These are phyloP conservation scores for Globisporangium solare DNA, from an alignment of 352 stramenopile species.

Conservation along the genomic window DNA sequence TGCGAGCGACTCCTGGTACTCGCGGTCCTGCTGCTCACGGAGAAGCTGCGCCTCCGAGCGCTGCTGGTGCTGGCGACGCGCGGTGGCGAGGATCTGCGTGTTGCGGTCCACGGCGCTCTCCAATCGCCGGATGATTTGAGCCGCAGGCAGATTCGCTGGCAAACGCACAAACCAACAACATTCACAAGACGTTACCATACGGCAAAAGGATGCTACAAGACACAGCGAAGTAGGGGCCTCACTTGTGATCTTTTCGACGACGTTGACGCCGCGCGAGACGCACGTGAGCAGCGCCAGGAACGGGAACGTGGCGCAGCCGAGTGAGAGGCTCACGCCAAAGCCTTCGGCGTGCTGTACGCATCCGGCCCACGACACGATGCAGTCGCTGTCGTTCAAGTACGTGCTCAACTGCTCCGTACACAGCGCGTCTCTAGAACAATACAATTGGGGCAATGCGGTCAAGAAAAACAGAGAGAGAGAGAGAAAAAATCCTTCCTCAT, in stretches of 20 bases:
- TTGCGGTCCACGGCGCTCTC: conserved; percentile 61
- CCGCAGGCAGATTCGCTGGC: conserved; percentile 52
- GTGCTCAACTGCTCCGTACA: conserved; percentile 67
- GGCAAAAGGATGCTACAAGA: background rate
- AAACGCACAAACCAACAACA: conserved; percentile 1
- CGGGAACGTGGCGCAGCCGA: conserved; percentile 78
- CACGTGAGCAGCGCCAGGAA: conserved; percentile 79
- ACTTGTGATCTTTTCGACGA: conserved; percentile 86
- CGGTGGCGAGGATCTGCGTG: conserved; percentile 65
- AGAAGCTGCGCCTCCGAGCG: conserved; percentile 84
- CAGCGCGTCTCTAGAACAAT: conserved; percentile 35
- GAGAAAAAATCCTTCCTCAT: too few species aligned
- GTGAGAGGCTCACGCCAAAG: conserved; percentile 76
- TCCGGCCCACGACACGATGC: conserved; percentile 77
- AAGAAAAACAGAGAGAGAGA: too few species aligned
- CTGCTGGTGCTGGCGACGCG: conserved; percentile 67
- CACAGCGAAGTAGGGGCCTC: background rate
- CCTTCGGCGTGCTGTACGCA: conserved; percentile 78
- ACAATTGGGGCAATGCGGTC: too few species aligned
- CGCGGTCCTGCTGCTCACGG: conserved; percentile 90
- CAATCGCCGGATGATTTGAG: conserved; percentile 56
- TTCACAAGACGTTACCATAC: background rate
- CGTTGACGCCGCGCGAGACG: conserved; percentile 69
- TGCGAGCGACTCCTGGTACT: conserved; percentile 91
- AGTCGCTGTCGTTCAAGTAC: conserved; percentile 79